A percentile compares a stretch with the other conserved stretches of the same genome.
These are phyloP conservation scores for Talaromyces atroroseus DNA, from an alignment of 2,329 filamentous ascomycete genomes.

Conservation along the genomic window DNA sequence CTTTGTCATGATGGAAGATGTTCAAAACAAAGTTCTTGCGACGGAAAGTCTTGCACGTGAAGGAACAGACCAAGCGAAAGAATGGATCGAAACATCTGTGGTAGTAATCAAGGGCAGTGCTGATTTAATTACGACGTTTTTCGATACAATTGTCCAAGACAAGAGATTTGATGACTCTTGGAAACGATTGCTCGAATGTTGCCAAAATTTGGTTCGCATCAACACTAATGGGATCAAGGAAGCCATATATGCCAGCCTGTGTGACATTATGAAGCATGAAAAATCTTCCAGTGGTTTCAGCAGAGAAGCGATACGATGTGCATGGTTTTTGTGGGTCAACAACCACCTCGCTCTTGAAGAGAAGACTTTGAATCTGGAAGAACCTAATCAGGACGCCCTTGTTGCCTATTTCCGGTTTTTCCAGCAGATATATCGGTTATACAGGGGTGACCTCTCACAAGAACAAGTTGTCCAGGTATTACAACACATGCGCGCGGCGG, in stretches of 20 bases:
- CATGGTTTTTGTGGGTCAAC: slow-evolving; percentile 66
- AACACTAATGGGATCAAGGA: slow-evolving; percentile 65
- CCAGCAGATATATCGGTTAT: slow-evolving; percentile 70
- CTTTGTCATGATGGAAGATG: slow-evolving; percentile 68
- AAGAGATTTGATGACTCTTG: slow-evolving; percentile 67
- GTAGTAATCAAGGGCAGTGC: slow-evolving; percentile 69
- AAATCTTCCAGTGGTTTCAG: slow-evolving; percentile 38
- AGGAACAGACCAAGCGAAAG: slow-evolving; percentile 34
- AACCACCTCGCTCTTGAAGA: slow-evolving; percentile 53
- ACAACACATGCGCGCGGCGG: slow-evolving; percentile 62
- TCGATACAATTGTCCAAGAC: slow-evolving; percentile 64
- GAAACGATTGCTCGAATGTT: slow-evolving; percentile 65
- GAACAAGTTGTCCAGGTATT: slow-evolving; percentile 64
- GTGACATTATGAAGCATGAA: slow-evolving; percentile 53
- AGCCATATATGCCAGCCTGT: slow-evolving; percentile 63
- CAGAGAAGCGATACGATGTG: slow-evolving; percentile 51
- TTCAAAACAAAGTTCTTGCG: slow-evolving; percentile 49
- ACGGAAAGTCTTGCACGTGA: slow-evolving; percentile 17
- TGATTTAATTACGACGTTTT: slow-evolving; percentile 67
- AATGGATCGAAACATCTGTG: slow-evolving; percentile 71
- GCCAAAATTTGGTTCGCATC: slow-evolving; percentile 60
- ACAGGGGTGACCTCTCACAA: slow-evolving; percentile 58
- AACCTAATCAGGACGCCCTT: slow-evolving; percentile 74
- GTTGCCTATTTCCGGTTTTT: slow-evolving; percentile 75
- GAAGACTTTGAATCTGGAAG: slow-evolving; percentile 38